These are phyloP conservation scores for Hordeum vulgare DNA, from an alignment of 176 grass and related monocot genomes.

Conservation along the genomic window DNA sequence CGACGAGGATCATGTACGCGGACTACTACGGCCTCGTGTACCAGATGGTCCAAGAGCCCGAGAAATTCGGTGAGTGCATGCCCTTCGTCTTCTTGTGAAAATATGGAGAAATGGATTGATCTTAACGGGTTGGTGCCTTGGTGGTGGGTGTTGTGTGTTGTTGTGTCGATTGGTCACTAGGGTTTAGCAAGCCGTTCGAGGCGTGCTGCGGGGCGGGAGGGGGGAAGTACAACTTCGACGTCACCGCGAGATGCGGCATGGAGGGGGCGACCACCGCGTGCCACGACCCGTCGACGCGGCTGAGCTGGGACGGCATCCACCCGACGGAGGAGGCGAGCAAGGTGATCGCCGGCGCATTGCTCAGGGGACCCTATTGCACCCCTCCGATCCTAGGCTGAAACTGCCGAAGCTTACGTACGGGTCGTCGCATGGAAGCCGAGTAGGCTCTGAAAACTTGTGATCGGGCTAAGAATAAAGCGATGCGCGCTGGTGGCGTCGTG, in stretches of 20 bases:
- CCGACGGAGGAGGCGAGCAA: constrained; percentile 40
- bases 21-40: constrained; percentile 24
- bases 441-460: too few species aligned
- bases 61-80: constrained; percentile 28
- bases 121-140: neutral
- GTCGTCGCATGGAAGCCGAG: too few species aligned
- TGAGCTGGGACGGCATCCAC: constrained; percentile 58
- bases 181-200: constrained; percentile 22
- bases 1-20: constrained; percentile 30
- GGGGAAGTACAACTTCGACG: constrained; percentile 33
- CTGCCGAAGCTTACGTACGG: too few species aligned
- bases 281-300: constrained; percentile 3
- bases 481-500: too few species aligned
- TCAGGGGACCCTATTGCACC: constrained; percentile 36
- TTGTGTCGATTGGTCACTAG: neutral
- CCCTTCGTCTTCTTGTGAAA: neutral
- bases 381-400: constrained; percentile 17
- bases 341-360: constrained; percentile 30
- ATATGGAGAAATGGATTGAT: neutral
- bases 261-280: constrained; percentile 25
- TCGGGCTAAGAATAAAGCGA: too few species aligned
- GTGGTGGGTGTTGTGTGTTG: neutral
- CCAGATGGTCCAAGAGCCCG: constrained; percentile 17
- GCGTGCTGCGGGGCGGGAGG: constrained; percentile 36
- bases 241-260: constrained; percentile 23